Evolutionary conservation across 2,329 filamentous ascomycete genomes (phyloP), one percentile per base, ranked within the genome.

Genomic region (Cercospora sp.): DNA sequence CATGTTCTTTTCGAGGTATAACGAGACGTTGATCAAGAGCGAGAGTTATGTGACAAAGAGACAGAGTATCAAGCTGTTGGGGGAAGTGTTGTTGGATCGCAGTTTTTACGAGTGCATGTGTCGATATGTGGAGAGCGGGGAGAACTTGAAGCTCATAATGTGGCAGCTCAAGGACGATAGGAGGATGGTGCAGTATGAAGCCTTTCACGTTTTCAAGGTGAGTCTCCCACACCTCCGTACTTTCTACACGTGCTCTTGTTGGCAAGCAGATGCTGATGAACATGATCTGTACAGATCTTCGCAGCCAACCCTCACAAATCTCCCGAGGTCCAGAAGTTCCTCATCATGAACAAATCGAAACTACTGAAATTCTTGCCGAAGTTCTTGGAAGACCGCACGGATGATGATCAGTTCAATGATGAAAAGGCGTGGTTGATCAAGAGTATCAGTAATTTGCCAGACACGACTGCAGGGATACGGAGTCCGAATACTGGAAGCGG

Each of bases 81-180:
- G 95, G 63, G 95, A 99, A 82, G 93, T 99, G 59, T 83, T 99
- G 65, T 86, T 99, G 36, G 95, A 98, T 79, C 89, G 95, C 53
- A 93, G 94, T 71, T 98, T 99, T 81, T 99, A 99, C 83, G 93
- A 90, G 77, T 93, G 98, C 77, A 99, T 99, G 95, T 98, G 94
- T 66, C 89, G 91, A 70, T 99, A 98, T 78, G 95, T 99, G 67
- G 94, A 97, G 79, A 90, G 91, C 60, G 94, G 94, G 68, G 94
- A 98, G 78, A 94, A 99, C 78, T 87, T 99, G 74, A 99, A 99
- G 83, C 91, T 98, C 72, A 95, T 94, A 83, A 99, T 99, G 95
- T 98, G 97, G 80, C 85, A 99, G 68, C 84, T 99, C 69, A 90
- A 93, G 73, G 95, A 98, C 79, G 94, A 98, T 80, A 89, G 94